Percentiles rank a stretch among this genome's conserved stretches.
phyloP scores from a whole-genome alignment of 192 early-diverging fungal species.

The Entophlyctis luteolus region DNA sequence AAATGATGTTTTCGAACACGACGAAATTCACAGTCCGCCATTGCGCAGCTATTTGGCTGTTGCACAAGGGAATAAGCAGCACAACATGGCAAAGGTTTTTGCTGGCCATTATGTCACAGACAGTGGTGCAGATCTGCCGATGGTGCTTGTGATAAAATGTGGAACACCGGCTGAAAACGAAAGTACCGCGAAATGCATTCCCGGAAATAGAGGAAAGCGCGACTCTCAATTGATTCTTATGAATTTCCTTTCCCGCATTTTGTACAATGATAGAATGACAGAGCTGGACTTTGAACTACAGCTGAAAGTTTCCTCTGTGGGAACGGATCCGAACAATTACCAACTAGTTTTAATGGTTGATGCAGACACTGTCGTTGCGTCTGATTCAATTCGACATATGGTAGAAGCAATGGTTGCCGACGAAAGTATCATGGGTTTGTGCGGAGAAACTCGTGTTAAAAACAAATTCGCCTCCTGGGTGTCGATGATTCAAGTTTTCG shows the following conservation, averaged over 20 bases:
- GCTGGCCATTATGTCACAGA: slow-evolving; percentile 36
- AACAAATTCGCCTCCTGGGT: slow-evolving; percentile 84
- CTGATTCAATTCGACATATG: slow-evolving; percentile 33
- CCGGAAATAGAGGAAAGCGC: slow-evolving; percentile 80
- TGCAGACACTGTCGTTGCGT: slow-evolving; percentile 66
- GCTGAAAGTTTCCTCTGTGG: slow-evolving; percentile 70
- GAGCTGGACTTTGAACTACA: slow-evolving; percentile 87
- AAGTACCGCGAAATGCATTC: slow-evolving; percentile 17
- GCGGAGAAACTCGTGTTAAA: slow-evolving; percentile 91
- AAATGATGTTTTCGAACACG: too few relatives aligned
- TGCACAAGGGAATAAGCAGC: slow-evolving; percentile 62
- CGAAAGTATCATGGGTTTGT: slow-evolving; percentile 76
- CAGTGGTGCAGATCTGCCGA: slow-evolving; percentile 50
- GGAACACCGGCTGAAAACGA: slow-evolving; percentile 34
- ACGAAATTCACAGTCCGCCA: slow-evolving; percentile 6
- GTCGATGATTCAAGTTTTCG: slow-evolving; percentile 86
- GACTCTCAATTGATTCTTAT: slow-evolving; percentile 95
- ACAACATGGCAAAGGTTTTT: slow-evolving; percentile 78
- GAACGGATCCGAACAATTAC: slow-evolving; percentile 51
- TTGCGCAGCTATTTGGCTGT: slow-evolving; percentile 38
- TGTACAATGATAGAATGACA: slow-evolving; percentile 83
- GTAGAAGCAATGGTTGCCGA: slow-evolving; percentile 66
- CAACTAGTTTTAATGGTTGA: slow-evolving; percentile 71
- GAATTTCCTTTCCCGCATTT: slow-evolving; percentile 81
- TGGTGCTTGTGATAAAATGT: slow-evolving; percentile 39